phyloP scores from a whole-genome alignment of 768 basidiomycete genomes.

The Tylopilus balloui region DNA sequence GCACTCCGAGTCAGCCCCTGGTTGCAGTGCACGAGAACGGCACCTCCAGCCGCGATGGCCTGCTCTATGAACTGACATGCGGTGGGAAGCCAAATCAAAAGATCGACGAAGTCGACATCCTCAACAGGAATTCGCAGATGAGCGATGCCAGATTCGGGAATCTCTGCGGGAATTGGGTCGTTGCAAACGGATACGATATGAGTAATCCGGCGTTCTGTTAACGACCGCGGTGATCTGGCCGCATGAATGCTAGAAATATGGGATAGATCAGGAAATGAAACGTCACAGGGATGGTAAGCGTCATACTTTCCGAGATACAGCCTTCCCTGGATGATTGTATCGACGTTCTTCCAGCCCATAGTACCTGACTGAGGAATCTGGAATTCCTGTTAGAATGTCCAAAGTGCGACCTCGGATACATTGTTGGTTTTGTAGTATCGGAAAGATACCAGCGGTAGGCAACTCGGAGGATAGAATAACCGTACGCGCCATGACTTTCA shows the following conservation, averaged over 20 bases:
- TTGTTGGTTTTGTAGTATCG: conserved; percentile 34
- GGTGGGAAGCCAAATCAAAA: conserved; percentile 60
- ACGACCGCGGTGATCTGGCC: conserved; percentile 64
- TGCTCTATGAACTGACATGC: conserved; percentile 65
- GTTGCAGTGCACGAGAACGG: conserved; percentile 62
- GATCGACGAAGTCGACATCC: conserved; percentile 66
- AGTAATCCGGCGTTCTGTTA: conserved; percentile 71
- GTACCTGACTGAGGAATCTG: conserved; percentile 19
- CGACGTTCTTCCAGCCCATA: conserved; percentile 61
- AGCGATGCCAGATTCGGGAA: conserved; percentile 60
- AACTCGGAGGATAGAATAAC: conserved; percentile 32
- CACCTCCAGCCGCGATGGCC: conserved; percentile 53
- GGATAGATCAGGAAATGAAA: conserved; percentile 44
- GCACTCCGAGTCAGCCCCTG: conserved; percentile 66
- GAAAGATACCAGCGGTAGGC: conserved; percentile 19
- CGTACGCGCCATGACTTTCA: conserved; percentile 24
- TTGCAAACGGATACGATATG: conserved; percentile 76
- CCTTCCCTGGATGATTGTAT: conserved; percentile 58
- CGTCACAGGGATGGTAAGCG: conserved; percentile 25
- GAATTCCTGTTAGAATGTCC: conserved; percentile 30
- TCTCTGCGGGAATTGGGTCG: conserved; percentile 67
- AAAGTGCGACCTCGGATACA: conserved; percentile 15
- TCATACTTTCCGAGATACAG: conserved; percentile 73
- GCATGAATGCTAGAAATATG: conserved; percentile 52
- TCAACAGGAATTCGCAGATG: conserved; percentile 71